A percentile compares a stretch with the other conserved stretches of the same genome.
Evolutionary conservation across 2,329 filamentous ascomycete species (phyloP).

Genomic region (Aspergillus oerlinghausenensis): DNA sequence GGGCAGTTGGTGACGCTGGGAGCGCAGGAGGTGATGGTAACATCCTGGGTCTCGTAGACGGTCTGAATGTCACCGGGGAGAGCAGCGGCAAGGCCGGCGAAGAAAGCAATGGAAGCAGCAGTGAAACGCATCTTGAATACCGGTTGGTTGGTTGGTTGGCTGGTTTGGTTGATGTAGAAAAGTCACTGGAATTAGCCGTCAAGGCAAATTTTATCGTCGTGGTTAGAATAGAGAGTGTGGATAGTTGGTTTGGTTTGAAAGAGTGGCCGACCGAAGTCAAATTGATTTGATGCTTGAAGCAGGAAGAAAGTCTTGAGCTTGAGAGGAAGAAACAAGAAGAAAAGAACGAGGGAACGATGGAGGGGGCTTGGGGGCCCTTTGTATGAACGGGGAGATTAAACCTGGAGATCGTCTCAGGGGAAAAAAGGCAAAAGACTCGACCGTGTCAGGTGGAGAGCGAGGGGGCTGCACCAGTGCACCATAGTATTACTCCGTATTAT

Average conservation of each 20-base stretch:
- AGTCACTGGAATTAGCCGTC: constrained; percentile 23
- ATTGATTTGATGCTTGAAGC: constrained; percentile 28
- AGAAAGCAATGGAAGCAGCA: constrained; percentile 36
- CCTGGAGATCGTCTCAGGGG: constrained; percentile 25
- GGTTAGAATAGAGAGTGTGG: constrained; percentile 25
- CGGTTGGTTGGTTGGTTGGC: constrained; percentile 2
- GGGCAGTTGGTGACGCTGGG: constrained; percentile 59
- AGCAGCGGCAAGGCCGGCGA: constrained; percentile 39
- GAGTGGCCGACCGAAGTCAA: constrained; percentile 45
- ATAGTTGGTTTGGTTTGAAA: constrained; percentile 34
- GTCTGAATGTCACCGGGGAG: constrained; percentile 37
- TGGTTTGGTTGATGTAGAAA: constrained; percentile 3
- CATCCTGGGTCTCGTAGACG: constrained; percentile 55
- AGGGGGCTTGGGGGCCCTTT: constrained; percentile 29
- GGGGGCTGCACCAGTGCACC: no score
- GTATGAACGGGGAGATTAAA: constrained; percentile 38
- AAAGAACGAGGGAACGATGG: constrained; percentile 14
- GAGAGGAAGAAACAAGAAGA: constrained; percentile 23
- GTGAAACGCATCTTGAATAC: constrained; percentile 44
- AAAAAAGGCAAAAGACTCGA: neutral
- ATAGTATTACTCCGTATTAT: no score
- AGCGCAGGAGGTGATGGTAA: constrained; percentile 60
- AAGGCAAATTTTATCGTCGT: constrained; percentile 21
- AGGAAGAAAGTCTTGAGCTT: constrained; percentile 30
- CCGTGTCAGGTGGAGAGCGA: neutral